phyloP scores from a whole-genome alignment of 345 rosid genomes.

The Toxicodendron radicans region DNA sequence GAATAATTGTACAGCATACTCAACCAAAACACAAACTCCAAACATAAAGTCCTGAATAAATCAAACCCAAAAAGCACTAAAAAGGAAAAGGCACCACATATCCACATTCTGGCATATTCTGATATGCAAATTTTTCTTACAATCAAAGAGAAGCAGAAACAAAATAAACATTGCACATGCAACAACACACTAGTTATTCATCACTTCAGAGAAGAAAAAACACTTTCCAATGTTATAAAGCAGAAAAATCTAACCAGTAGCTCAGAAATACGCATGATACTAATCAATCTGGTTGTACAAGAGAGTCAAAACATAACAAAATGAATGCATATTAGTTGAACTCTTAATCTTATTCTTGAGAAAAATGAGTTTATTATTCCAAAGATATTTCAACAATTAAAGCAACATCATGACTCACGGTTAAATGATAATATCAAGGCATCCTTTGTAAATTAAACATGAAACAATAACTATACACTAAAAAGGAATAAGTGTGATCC shows the following conservation, averaged over 20 bases:
- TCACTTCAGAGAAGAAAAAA: not conserved
- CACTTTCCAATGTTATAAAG: not conserved
- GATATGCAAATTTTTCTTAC: too few species aligned
- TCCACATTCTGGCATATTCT: slow-evolving; percentile 6
- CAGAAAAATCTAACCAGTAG: not conserved
- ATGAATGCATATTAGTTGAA: not conserved
- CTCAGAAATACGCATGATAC: not conserved
- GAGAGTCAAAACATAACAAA: not conserved
- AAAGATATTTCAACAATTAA: not conserved
- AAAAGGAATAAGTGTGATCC: not conserved
- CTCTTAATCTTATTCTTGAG: not conserved
- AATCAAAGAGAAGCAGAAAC: not conserved
- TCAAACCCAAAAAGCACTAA: not conserved
- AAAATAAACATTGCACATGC: not conserved
- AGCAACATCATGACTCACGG: not conserved
- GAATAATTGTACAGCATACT: slow-evolving; percentile 2
- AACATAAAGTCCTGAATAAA: slow-evolving; percentile 7
- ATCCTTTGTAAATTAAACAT: not conserved
- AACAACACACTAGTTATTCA: not conserved
- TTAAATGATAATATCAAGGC: not conserved
- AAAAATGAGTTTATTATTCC: not conserved
- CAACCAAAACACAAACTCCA: not conserved
- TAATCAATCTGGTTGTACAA: not conserved
- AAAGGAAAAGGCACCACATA: not conserved
- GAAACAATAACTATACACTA: not conserved